Evolutionary conservation across 1,284 basidiomycete genomes (phyloP), one percentile per base, ranked within the genome.

Genomic region (Athelia sp.): DNA sequence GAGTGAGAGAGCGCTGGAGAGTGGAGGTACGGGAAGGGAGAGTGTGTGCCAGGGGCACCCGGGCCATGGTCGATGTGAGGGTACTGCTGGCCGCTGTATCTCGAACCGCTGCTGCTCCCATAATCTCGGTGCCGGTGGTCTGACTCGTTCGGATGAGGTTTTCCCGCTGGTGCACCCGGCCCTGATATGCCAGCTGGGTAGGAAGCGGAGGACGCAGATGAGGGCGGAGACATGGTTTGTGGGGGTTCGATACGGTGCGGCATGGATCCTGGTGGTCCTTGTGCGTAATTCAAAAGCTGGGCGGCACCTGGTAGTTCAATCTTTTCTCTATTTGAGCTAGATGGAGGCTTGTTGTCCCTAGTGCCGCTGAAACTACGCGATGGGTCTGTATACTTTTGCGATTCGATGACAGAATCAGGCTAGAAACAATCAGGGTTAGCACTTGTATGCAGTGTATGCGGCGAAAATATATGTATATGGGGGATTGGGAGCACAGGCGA

Each of bases 11-110:
- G 36, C n/a, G 36, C 19, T 6, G 45, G 79, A 67, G 49, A 81
- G 64, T 48, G 74, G 76, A 32, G 74, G 68, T 61, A 82, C 78
- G 52, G 80, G 78, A 1, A 78, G 76, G 8, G 80, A 78, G 42
- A 74, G 76, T 24, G 75, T 72, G 45, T 71, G 68, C 49, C 68
- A 69, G 64, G 71, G 73, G 56, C 69, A 64, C 56, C 61, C 65
- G 55, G 65, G 64, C 56, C 70, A 67, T 51, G 60, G 54, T 48
- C 63, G 63, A 55, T 64, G 50, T 73, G 70, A 55, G 70, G 65
- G 50, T 52, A 43, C 40, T 43, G 48, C 23, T 45, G 26, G 46
- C 21, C 19, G 9, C 18, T 19, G 36, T 43, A 40, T 17, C 36
- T 40, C 17, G 36, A 40, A 15, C n/a, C 19, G 48, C 48, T 35